Percentiles rank a stretch among this genome's conserved stretches.
These are phyloP conservation scores for Chlorella variabilis DNA, from an alignment of 163 green algal species.

Conservation along the genomic window DNA sequence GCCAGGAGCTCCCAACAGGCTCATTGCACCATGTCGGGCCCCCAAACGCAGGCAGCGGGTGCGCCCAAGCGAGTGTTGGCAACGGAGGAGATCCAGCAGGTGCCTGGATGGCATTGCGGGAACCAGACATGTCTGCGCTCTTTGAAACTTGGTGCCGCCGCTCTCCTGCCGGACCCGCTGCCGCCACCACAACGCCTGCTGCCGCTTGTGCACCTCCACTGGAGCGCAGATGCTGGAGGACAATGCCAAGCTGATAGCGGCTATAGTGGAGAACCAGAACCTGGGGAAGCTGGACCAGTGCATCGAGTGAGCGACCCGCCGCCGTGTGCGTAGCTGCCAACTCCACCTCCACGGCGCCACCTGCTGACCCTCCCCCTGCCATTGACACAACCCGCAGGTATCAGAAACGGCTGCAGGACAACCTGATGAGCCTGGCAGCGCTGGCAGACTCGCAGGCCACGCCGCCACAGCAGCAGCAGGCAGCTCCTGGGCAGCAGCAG, in stretches of 20 bases:
- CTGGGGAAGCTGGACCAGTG: slow-evolving; percentile 61
- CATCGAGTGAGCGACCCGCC: slow-evolving; percentile 18
- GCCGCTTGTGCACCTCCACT: neutral
- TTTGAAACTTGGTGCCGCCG: too few relatives aligned
- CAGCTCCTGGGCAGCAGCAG: neutral
- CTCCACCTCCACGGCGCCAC: neutral
- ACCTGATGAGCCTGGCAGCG: slow-evolving; percentile 73
- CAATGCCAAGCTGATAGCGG: slow-evolving; percentile 73
- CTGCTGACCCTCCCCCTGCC: neutral
- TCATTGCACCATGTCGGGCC: neutral
- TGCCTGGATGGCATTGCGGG: neutral
- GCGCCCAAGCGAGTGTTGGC: slow-evolving; percentile 15
- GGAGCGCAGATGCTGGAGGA: slow-evolving; percentile 71
- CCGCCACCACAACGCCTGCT: neutral
- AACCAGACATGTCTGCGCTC: too few relatives aligned
- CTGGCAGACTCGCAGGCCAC: slow-evolving; percentile 76
- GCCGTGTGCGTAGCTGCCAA: neutral
- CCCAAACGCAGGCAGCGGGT: neutral
- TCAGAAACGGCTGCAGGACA: slow-evolving; percentile 73
- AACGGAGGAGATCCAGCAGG: slow-evolving; percentile 39
- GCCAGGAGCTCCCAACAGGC: too few relatives aligned
- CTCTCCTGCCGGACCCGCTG: too few relatives aligned
- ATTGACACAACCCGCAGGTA: slow-evolving; percentile 54
- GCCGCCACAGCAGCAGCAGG: slow-evolving; percentile 15
- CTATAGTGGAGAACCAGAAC: slow-evolving; percentile 78